phyloP scores from a whole-genome alignment of 2,329 filamentous ascomycete genomes.

The Penicillium italicum region DNA sequence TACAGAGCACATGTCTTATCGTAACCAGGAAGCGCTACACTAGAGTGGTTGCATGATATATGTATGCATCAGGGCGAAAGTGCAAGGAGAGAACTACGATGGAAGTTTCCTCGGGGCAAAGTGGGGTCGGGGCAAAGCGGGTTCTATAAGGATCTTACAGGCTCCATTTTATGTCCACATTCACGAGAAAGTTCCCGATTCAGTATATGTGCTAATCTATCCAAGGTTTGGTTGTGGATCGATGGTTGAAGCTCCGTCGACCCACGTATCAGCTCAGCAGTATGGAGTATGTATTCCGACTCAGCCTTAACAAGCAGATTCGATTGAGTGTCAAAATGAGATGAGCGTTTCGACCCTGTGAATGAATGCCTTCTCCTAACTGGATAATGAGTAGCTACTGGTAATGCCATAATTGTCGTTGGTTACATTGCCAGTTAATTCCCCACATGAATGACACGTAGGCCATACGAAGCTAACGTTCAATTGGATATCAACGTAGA shows the following conservation, averaged over 20 bases:
- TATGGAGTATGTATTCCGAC: background rate
- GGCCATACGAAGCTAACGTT: no score
- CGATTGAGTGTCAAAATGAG: background rate
- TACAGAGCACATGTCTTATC: no score
- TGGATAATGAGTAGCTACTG: background rate
- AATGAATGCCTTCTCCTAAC: background rate
- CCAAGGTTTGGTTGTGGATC: background rate
- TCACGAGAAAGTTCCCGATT: background rate
- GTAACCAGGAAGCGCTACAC: no score
- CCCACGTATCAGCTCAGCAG: background rate
- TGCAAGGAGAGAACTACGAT: no score
- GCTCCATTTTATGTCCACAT: background rate
- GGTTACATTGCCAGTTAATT: background rate
- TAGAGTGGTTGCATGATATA: no score
- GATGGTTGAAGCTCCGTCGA: background rate
- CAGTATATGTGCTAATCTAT: background rate
- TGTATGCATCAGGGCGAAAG: no score
- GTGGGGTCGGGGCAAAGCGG: no score
- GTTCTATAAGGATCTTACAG: background rate
- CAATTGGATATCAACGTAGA: no score
- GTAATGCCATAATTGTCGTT: background rate
- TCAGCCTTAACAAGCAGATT: background rate
- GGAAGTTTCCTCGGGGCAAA: no score
- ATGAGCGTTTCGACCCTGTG: background rate
- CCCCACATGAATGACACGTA: background rate